Evolutionary conservation across 805 yeast species (phyloP).

Genomic region (Starmera quercuum): DNA sequence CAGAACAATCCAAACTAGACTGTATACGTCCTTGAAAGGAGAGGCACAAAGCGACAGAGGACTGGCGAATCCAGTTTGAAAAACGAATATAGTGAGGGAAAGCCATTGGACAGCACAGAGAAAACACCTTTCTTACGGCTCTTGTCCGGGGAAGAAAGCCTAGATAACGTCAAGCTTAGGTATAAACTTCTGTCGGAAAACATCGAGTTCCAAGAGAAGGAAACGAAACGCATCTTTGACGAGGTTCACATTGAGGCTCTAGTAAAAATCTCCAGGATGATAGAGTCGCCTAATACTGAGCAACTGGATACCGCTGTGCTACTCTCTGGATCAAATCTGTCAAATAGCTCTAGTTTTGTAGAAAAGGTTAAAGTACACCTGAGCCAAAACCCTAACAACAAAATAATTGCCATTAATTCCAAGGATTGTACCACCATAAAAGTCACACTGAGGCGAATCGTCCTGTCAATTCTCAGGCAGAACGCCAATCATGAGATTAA

Average conservation of each 20-base stretch:
- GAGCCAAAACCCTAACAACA: constrained; percentile 3
- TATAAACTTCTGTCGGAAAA: constrained; percentile 8
- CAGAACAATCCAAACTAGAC: too few species aligned
- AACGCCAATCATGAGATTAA: not conserved
- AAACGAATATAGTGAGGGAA: constrained; percentile 14
- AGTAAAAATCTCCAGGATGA: constrained; percentile 5
- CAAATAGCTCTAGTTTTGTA: constrained; percentile 11
- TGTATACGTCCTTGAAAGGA: constrained; percentile 9
- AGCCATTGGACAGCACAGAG: not conserved
- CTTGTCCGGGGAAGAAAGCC: constrained; percentile 11
- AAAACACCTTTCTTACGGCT: constrained; percentile 12
- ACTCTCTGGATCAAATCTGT: constrained; percentile 14
- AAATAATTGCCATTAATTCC: constrained; percentile 12
- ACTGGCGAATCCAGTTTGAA: constrained; percentile 4
- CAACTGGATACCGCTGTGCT: constrained; percentile 12
- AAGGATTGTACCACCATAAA: constrained; percentile 20
- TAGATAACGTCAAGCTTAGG: constrained; percentile 9
- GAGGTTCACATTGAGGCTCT: constrained; percentile 10
- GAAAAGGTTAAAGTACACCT: constrained; percentile 8
- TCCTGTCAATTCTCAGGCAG: constrained; percentile 7
- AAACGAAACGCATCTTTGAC: constrained; percentile 9
- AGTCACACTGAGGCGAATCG: constrained; percentile 13
- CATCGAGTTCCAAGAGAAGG: constrained; percentile 8
- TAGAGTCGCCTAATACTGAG: constrained; percentile 2
- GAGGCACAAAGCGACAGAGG: constrained; percentile 4